phyloP scores from a whole-genome alignment of 139 green algal species.

The Monoraphidium neglectum region DNA sequence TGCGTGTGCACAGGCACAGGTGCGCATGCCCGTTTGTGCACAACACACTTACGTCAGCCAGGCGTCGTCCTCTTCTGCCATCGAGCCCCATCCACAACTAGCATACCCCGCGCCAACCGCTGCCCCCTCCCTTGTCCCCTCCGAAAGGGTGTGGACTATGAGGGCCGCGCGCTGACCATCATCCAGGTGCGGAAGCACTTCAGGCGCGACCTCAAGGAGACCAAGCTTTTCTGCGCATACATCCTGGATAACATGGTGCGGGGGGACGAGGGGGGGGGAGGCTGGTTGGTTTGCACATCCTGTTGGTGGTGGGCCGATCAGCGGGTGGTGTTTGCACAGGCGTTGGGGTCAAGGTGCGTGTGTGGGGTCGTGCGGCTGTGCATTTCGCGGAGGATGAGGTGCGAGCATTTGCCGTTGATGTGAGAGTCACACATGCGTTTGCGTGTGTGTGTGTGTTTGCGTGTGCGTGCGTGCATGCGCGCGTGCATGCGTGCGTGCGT shows the following conservation, averaged over 20 bases:
- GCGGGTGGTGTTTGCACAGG: neutral
- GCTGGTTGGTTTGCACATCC: neutral
- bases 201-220: neutral
- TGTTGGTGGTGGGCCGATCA: neutral
- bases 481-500: too few relatives aligned
- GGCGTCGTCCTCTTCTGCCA: neutral
- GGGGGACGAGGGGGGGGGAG: neutral
- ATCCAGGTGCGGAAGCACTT: conserved; percentile 6
- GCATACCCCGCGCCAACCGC: neutral
- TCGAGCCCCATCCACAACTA: neutral
- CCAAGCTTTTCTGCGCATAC: conserved; percentile 2
- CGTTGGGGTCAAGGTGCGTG: neutral
- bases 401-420: too few relatives aligned
- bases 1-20: neutral
- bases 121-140: neutral
- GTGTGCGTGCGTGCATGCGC: too few relatives aligned
- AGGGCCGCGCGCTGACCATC: conserved; percentile 12
- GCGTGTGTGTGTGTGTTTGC: too few relatives aligned
- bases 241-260: conserved; percentile 17
- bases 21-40: too few relatives aligned
- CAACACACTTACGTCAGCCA: neutral
- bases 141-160: conserved; percentile 15
- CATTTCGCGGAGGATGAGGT: too few relatives aligned
- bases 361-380: neutral
- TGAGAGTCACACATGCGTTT: too few relatives aligned